A percentile compares a stretch with the other conserved stretches of the same genome.
Conservation (phyloP, 2,329 filamentous ascomycete genomes). For the Hypoxylon sp. region DNA sequence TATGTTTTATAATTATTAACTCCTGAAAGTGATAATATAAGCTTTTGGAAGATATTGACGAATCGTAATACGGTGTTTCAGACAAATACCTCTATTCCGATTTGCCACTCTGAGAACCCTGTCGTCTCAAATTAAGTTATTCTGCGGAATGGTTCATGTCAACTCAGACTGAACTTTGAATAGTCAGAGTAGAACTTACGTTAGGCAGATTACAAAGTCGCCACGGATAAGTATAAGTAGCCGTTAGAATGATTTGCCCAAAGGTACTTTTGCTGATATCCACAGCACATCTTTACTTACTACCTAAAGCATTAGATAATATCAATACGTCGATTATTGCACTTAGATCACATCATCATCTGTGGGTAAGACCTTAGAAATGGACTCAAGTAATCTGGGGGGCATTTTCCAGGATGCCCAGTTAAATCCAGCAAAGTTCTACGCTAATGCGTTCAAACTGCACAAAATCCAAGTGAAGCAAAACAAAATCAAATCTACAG, state of each 20-base stretch:
- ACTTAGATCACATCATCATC: neutral
- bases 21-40: neutral
- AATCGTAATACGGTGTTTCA: neutral
- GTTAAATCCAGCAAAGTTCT: neutral
- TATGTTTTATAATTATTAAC: neutral
- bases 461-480: neutral
- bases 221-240: slow-evolving; percentile 1
- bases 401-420: slow-evolving; percentile 6
- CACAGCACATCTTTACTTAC: neutral
- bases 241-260: no score
- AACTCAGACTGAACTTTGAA: neutral
- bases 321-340: neutral
- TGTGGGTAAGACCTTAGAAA: neutral
- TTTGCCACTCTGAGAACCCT: neutral
- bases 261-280: neutral
- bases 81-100: neutral
- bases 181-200: neutral
- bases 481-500: neutral
- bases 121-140: neutral
- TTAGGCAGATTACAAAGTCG: neutral
- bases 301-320: neutral
- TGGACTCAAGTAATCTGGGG: neutral
- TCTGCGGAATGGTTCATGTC: neutral
- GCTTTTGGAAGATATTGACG: neutral
- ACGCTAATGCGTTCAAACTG: slow-evolving; percentile 5